phyloP scores from a whole-genome alignment of 192 early-diverging fungal species.

The Coemansia sp. region DNA sequence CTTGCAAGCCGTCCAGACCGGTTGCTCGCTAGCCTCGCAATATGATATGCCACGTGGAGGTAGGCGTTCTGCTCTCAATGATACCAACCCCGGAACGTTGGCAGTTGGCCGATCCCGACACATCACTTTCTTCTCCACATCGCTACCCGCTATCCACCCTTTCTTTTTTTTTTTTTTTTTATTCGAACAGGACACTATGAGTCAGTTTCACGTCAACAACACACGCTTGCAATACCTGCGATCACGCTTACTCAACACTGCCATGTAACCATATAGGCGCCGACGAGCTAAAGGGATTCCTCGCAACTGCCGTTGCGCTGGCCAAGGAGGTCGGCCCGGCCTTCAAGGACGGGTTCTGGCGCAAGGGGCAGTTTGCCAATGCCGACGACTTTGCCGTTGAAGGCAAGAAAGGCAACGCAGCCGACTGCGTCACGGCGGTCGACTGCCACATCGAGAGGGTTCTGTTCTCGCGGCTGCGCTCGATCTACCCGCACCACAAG shows the following conservation, averaged over 20 bases:
- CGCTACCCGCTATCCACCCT: too few species aligned
- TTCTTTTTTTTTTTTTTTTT: neutral
- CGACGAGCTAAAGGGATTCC: slow-evolving; percentile 32
- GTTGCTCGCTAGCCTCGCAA: too few species aligned
- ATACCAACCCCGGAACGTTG: too few species aligned
- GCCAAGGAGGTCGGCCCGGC: slow-evolving; percentile 19
- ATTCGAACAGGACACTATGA: neutral
- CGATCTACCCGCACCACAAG: slow-evolving; percentile 64
- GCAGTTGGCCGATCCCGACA: too few species aligned
- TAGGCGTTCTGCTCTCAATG: too few species aligned
- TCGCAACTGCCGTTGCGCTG: slow-evolving; percentile 20
- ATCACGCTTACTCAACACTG: neutral
- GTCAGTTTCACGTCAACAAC: neutral
- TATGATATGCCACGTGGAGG: too few species aligned
- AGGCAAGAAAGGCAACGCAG: slow-evolving; percentile 34
- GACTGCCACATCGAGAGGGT: slow-evolving; percentile 80
- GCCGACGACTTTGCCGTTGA: slow-evolving; percentile 29
- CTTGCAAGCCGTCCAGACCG: too few species aligned
- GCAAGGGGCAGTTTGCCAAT: slow-evolving; percentile 37
- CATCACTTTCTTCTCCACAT: too few species aligned
- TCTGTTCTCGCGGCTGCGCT: slow-evolving; percentile 61
- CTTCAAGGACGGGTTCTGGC: slow-evolving; percentile 54
- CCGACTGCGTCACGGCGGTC: slow-evolving; percentile 67
- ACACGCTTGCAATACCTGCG: neutral
- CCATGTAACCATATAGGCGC: slow-evolving; percentile 3